These are phyloP conservation scores for Bremia lactucae DNA, from an alignment of 352 stramenopile species.

Conservation along the genomic window DNA sequence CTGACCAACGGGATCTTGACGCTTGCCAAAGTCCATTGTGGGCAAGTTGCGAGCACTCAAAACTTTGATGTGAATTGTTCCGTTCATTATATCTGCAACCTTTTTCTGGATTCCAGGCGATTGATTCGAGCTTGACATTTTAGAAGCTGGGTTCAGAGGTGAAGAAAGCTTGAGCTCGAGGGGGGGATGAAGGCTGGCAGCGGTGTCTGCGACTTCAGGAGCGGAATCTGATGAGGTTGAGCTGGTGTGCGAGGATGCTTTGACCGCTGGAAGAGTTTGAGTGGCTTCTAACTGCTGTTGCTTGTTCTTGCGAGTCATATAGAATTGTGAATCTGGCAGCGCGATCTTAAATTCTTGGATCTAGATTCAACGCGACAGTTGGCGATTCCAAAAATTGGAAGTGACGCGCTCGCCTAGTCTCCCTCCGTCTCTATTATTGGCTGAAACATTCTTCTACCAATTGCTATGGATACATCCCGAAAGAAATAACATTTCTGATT, in stretches of 20 bases:
- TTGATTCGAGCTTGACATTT: constrained; percentile 1
- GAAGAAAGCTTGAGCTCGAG: constrained; percentile 4
- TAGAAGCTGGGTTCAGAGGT: constrained; percentile 4
- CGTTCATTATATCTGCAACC: constrained; percentile 21
- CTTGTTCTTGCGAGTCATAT: constrained; percentile 20
- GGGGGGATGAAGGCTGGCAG: constrained; percentile 1
- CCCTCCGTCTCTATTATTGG: too few species aligned
- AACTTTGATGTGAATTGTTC: constrained; percentile 71
- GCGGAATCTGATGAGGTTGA: constrained; percentile 13
- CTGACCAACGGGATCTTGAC: constrained; percentile 66
- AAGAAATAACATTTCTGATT: too few species aligned
- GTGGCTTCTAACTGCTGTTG: constrained; percentile 13
- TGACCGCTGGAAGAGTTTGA: constrained; percentile 2
- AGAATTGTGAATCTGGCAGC: constrained; percentile 11
- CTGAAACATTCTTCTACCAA: too few species aligned
- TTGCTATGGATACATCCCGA: too few species aligned
- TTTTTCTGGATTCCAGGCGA: too few species aligned
- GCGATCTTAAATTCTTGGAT: constrained; percentile 23
- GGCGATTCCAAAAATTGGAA: neutral
- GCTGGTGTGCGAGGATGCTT: constrained; percentile 8
- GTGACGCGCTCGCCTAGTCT: neutral
- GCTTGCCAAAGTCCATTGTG: constrained; percentile 73
- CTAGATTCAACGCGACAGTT: neutral
- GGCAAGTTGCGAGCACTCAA: constrained; percentile 46
- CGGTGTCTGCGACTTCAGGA: constrained; percentile 6